These are phyloP conservation scores for Pleurotus giganteus DNA, from an alignment of 768 basidiomycete species.

Conservation along the genomic window DNA sequence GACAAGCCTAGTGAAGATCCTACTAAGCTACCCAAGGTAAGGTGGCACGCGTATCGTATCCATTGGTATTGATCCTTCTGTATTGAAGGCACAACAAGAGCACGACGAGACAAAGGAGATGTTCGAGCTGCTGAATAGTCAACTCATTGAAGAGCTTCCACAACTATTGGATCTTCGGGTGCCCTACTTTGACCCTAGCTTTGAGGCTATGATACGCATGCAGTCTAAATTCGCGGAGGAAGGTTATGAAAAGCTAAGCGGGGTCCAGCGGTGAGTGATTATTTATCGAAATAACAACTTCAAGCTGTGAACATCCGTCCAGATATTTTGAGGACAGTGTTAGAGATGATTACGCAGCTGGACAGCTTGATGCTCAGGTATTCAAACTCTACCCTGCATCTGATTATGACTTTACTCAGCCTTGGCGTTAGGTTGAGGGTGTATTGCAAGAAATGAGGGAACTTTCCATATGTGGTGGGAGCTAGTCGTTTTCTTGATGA, in stretches of 20 bases:
- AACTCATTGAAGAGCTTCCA: slow-evolving; percentile 88
- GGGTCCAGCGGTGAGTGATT: slow-evolving; percentile 11
- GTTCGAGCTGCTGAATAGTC: slow-evolving; percentile 90
- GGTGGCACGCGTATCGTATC: slow-evolving; percentile 15
- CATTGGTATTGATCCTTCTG: neutral
- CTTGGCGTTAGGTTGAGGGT: slow-evolving; percentile 73
- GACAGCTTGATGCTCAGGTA: slow-evolving; percentile 92
- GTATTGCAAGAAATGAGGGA: slow-evolving; percentile 98
- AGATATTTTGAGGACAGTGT: slow-evolving; percentile 90
- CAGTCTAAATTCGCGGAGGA: slow-evolving; percentile 98
- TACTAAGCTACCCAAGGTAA: slow-evolving; percentile 81
- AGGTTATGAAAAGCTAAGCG: slow-evolving; percentile 94
- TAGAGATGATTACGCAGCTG: slow-evolving; percentile 95
- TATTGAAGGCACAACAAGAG: slow-evolving; percentile 86
- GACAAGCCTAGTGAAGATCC: slow-evolving; percentile 95
- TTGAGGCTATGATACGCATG: slow-evolving; percentile 98
- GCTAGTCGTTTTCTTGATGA: slow-evolving; percentile 9
- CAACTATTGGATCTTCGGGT: slow-evolving; percentile 92
- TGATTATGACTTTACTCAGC: neutral
- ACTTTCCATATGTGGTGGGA: slow-evolving; percentile 86
- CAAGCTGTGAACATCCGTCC: neutral
- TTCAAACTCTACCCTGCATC: slow-evolving; percentile 12
- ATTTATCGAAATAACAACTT: neutral
- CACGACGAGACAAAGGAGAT: slow-evolving; percentile 93
- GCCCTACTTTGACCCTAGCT: slow-evolving; percentile 97